phyloP scores from a whole-genome alignment of 306 rosid genomes.

The Cucurbita maxima region DNA sequence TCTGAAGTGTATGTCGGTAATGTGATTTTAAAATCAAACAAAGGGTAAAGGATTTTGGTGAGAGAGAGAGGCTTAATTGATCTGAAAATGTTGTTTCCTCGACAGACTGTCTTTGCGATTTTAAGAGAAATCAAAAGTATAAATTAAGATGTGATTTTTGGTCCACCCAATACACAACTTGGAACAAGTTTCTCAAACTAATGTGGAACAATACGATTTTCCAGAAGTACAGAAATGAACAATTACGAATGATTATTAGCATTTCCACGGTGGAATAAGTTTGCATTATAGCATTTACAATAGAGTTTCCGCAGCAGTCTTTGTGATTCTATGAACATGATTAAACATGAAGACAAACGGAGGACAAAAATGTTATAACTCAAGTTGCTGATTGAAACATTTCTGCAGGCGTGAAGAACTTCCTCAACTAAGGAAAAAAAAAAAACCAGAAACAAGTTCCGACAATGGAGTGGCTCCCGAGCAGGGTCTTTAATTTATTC shows the following conservation, averaged over 20 bases:
- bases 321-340: too few relatives aligned
- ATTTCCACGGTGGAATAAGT: not conserved
- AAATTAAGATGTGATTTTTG: not conserved
- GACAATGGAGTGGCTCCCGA: not conserved
- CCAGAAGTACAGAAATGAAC: not conserved
- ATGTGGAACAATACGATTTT: not conserved
- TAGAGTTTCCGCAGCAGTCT: not conserved
- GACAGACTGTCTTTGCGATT: not conserved
- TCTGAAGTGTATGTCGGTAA: not conserved
- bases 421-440: not conserved
- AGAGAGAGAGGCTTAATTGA: not conserved
- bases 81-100: not conserved
- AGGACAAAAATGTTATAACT: not conserved
- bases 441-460: not conserved
- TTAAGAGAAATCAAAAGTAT: not conserved
- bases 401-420: not conserved
- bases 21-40: not conserved
- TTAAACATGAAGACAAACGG: not conserved
- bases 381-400: not conserved
- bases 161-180: not conserved
- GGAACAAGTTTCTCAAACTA: not conserved
- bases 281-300: not conserved
- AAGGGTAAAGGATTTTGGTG: not conserved
- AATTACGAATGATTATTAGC: not conserved
- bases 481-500: not conserved